Conservation (phyloP, 257 asterid genomes). For the Knoxia roxburghii region DNA sequence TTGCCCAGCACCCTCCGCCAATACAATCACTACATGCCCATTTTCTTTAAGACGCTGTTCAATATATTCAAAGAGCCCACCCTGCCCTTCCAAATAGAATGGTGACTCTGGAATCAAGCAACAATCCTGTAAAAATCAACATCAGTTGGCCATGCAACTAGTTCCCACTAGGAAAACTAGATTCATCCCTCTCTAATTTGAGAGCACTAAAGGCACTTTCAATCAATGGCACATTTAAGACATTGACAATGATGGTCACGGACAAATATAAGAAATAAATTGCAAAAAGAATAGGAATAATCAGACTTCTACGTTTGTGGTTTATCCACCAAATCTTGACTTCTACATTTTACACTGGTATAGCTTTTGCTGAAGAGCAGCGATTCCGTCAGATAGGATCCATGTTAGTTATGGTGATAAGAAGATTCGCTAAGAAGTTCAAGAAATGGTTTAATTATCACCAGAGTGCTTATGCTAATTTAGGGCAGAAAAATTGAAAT, state of each 20-base stretch:
- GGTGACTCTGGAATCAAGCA: slow-evolving; percentile 98
- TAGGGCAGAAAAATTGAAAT: neutral
- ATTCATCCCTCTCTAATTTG: neutral
- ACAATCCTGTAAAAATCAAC: slow-evolving; percentile 66
- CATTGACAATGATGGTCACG: neutral
- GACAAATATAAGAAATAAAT: neutral
- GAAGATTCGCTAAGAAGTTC: neutral
- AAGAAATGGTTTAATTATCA: neutral
- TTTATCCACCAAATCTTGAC: neutral
- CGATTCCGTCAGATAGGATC: neutral
- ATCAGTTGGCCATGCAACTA: slow-evolving; percentile 23
- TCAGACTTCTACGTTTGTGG: neutral
- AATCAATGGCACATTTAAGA: neutral
- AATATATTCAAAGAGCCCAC: slow-evolving; percentile 80
- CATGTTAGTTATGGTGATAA: neutral
- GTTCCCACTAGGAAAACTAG: neutral
- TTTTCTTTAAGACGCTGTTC: slow-evolving; percentile 81
- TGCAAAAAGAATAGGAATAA: neutral
- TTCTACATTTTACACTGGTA: neutral
- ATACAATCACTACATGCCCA: slow-evolving; percentile 72
- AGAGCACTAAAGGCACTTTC: neutral
- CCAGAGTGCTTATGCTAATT: neutral
- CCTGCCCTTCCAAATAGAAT: slow-evolving; percentile 82
- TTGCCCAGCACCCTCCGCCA: slow-evolving; percentile 99
- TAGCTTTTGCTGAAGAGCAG: neutral